Base-by-base conservation (phyloP, 176 grass and related monocot species). In the Coix lacrymajobi region DNA sequence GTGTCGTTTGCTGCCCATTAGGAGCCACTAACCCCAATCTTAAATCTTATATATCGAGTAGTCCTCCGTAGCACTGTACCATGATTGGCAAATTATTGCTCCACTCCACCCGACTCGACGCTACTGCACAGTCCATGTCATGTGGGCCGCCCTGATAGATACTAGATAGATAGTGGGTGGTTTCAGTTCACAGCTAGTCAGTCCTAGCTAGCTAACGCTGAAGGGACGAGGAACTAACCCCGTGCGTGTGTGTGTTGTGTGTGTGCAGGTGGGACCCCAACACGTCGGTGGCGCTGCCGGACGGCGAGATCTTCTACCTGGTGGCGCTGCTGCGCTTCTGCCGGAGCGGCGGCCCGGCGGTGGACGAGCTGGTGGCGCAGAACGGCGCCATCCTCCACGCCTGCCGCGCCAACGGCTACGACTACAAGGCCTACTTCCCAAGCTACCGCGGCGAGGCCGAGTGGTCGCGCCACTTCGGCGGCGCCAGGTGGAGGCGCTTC, bases 371-470 rank as follows among this genome's bases (percentile, higher is more conserved):
- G 62, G 89, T 94, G 83, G 89, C 83, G 36, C 89, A 96, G 91
- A 99, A 99, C 91, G 22, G 22, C 6, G 64, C 87, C 15, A 87
- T 99, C 74, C 37, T 96, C 0, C 36, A 74, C 12, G 75, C 76
- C 20, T 99, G 97, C 89, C 80, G 80, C 49, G 33, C 48, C 73
- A 94, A 89, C 82, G 87, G 93, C 67, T 96, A 94, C 77, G 91
- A 96, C 83, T 94, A 85, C 89, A 99, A 99, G 84, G 82, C 87
- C 1, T 99, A 99, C 85, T 89, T 99, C 77, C 97, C 97, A 6
- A 81, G 73, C 75, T 96, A 94, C 81, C 61, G 51, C 54, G 61
- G 49, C 22, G 77, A 92, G 70, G 6, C 58, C 0, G 97, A 99
- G 14, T 99, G 97, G 97, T 77, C 81, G 25, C 34, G 77, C 44